Base-by-base conservation (phyloP, 805 yeast species). In the Saccharomycopsis microspora region DNA sequence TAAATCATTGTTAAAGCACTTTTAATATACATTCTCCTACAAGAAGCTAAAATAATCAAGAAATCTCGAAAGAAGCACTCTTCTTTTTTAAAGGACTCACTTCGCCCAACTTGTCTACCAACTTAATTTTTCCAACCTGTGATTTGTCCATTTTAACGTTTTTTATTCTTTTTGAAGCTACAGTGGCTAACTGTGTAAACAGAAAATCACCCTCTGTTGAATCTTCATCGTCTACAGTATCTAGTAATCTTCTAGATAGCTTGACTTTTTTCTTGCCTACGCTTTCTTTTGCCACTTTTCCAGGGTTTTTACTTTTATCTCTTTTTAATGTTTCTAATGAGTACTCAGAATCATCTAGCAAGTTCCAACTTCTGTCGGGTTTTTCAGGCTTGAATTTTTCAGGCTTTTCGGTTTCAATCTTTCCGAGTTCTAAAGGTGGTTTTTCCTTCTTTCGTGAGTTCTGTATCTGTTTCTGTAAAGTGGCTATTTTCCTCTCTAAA, bases 1-100 rank as follows among this genome's bases (percentile, higher is more conserved):
- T 19, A 19, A 19, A 19, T 19, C 19, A 19, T 19, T 19, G 1
- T 19, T 19, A 19, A 19, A 19, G 19, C 19, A 19, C 19, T 19
- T 19, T 19, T 19, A 19, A 19, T 19, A 19, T 19, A 19, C 19
- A 19, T 19, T 19, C 19, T 19, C 19, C 19, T 19, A 19, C 2
- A 19, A 19, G 19, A 19, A 19, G 19, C 19, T 19, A 19, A 19
- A 19, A 19, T n/a, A 19, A 19, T 19, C 19, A 19, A 19, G 19
- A 19, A 19, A 19, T 19, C 19, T 19, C 19, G 19, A 39, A 5
- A 27, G 28, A 5, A 32, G 11, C 37, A 28, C 11, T 41, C 4
- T 40, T 39, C 11, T 32, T 41, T 41, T 47, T 47, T 44, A 47
- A 47, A 3, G 51, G 51, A 40, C 51, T 47, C 10, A 47, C 44